These are phyloP conservation scores for Psilocybe azurescens DNA, from an alignment of 768 basidiomycete genomes.

Conservation along the genomic window DNA sequence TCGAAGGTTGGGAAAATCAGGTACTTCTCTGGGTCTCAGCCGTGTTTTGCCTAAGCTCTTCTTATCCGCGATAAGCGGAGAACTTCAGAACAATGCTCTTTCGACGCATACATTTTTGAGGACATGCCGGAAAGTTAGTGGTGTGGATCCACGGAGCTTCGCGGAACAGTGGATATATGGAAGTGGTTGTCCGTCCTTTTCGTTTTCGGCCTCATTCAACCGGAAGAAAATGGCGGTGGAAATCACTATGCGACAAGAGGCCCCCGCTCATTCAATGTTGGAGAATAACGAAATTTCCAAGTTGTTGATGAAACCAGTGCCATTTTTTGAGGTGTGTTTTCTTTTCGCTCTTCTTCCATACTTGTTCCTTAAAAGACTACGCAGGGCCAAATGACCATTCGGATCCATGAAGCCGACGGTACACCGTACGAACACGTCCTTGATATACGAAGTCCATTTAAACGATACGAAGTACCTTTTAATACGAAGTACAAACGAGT, in stretches of 20 bases:
- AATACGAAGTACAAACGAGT: slow-evolving; percentile 98
- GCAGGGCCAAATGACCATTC: slow-evolving; percentile 96
- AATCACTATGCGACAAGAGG: slow-evolving; percentile 90
- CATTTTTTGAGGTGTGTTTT: slow-evolving; percentile 80
- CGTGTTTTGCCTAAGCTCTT: slow-evolving; percentile 96
- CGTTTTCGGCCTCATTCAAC: slow-evolving; percentile 90
- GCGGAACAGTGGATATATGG: slow-evolving; percentile 99
- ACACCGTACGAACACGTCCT: slow-evolving; percentile 99
- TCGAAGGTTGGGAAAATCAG: slow-evolving; percentile 90
- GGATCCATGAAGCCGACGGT: slow-evolving; percentile 98
- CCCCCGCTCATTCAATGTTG: slow-evolving; percentile 77
- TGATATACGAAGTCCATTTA: slow-evolving; percentile 85
- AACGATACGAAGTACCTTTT: slow-evolving; percentile 97
- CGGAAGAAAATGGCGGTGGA: slow-evolving; percentile 99
- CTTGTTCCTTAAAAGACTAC: slow-evolving; percentile 1
- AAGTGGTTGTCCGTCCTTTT: slow-evolving; percentile 92
- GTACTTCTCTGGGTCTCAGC: slow-evolving; percentile 92
- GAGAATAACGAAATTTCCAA: slow-evolving; percentile 71
- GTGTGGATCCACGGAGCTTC: slow-evolving; percentile 87
- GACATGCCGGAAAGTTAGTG: slow-evolving; percentile 92
- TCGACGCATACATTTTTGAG: slow-evolving; percentile 91
- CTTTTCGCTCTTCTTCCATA: not conserved
- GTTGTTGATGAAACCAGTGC: slow-evolving; percentile 78
- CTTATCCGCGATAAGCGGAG: slow-evolving; percentile 91
- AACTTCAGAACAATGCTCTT: slow-evolving; percentile 82